Percentiles rank a stretch among this genome's conserved stretches.
phyloP scores from a whole-genome alignment of 2,329 filamentous ascomycete genomes.

The Pseudogymnoascus sp. region DNA sequence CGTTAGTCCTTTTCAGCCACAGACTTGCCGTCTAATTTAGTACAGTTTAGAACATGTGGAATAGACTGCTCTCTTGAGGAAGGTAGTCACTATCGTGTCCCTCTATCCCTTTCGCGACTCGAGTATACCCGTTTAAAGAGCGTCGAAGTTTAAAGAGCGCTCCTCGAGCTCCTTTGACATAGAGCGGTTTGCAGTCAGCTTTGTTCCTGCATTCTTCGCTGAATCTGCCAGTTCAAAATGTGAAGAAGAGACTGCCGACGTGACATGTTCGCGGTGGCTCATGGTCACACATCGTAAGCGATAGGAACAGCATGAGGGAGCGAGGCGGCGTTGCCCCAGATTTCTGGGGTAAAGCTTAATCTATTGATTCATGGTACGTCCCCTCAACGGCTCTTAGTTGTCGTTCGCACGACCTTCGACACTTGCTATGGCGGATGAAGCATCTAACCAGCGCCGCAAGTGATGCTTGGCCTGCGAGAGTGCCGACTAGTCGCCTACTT shows the following conservation, averaged over 20 bases:
- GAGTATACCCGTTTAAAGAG: conserved; percentile 20
- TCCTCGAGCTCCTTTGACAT: conserved; percentile 23
- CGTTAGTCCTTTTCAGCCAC: too few relatives aligned
- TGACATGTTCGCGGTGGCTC: too few relatives aligned
- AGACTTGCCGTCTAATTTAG: too few relatives aligned
- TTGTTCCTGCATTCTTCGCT: not conserved
- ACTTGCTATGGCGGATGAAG: not conserved
- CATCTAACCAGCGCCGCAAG: not conserved
- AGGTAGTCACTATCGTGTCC: not conserved
- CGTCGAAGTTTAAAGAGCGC: conserved; percentile 27
- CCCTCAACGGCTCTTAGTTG: too few relatives aligned
- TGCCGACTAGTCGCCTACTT: not conserved
- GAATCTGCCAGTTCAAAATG: too few relatives aligned
- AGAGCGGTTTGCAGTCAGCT: conserved; percentile 19
- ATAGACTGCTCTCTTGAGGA: not conserved
- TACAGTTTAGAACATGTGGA: too few relatives aligned
- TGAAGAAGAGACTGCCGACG: too few relatives aligned
- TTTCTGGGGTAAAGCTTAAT: too few relatives aligned
- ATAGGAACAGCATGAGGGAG: too few relatives aligned
- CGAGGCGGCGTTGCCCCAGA: too few relatives aligned
- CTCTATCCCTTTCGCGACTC: not conserved
- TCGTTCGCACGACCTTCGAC: not conserved
- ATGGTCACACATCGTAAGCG: too few relatives aligned
- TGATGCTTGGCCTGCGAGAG: not conserved
- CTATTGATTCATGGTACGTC: too few relatives aligned